Conservation (phyloP, 169 alveolate species). For the Cystoisospora suis region DNA sequence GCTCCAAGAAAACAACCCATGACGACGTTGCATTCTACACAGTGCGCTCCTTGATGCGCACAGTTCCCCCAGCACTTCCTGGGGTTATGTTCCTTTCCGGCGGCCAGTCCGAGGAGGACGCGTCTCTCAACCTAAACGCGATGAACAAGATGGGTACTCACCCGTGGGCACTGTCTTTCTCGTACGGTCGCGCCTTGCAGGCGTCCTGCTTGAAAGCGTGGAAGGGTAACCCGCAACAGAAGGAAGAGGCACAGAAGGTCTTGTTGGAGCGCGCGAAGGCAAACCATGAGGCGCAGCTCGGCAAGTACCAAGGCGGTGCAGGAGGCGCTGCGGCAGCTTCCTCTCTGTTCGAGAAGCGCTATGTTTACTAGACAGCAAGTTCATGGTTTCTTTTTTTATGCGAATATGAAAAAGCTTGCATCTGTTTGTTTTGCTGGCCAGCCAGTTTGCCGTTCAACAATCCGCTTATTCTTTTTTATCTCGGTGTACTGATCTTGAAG, state of each 20-base stretch:
- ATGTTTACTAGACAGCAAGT: slow-evolving; percentile 65
- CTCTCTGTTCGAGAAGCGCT: slow-evolving; percentile 67
- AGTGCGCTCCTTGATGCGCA: slow-evolving; percentile 92
- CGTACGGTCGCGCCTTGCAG: slow-evolving; percentile 99
- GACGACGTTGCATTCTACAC: slow-evolving; percentile 95
- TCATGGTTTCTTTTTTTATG: too few species aligned
- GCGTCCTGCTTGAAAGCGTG: slow-evolving; percentile 94
- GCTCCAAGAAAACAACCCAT: slow-evolving; percentile 87
- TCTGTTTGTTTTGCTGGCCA: too few species aligned
- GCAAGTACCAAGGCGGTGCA: slow-evolving; percentile 81
- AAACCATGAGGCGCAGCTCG: slow-evolving; percentile 95
- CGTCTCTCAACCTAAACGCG: slow-evolving; percentile 94
- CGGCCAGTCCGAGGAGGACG: slow-evolving; percentile 98
- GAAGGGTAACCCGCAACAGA: slow-evolving; percentile 95
- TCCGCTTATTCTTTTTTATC: too few species aligned
- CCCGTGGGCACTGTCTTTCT: slow-evolving; percentile 97
- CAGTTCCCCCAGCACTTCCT: slow-evolving; percentile 95
- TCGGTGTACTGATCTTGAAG: too few species aligned
- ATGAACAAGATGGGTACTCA: slow-evolving; percentile 87
- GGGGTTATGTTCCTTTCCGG: slow-evolving; percentile 99
- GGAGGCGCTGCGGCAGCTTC: slow-evolving; percentile 61
- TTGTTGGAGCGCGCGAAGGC: slow-evolving; percentile 95
- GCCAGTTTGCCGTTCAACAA: too few species aligned
- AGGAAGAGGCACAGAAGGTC: slow-evolving; percentile 94
- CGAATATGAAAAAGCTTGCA: too few species aligned